These are phyloP conservation scores for Casuarina equisetifolia DNA, from an alignment of 306 rosid species.

Conservation along the genomic window DNA sequence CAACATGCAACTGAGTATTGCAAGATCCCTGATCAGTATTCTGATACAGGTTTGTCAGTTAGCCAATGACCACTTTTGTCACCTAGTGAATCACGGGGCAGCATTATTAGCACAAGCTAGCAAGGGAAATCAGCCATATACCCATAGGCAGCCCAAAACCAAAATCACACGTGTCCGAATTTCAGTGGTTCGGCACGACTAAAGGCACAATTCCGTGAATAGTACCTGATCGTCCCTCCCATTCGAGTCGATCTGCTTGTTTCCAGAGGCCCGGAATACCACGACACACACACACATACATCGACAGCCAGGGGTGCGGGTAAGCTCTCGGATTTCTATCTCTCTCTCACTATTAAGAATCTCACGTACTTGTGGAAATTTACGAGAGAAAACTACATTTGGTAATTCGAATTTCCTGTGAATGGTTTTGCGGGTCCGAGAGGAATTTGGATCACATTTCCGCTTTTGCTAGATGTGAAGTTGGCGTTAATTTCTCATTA, in stretches of 20 bases:
- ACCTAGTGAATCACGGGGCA: neutral
- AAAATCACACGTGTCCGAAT: neutral
- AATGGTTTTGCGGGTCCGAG: neutral
- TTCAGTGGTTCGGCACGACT: neutral
- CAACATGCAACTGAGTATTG: no score
- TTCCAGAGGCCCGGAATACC: neutral
- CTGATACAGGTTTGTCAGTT: neutral
- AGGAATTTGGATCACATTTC: conserved; percentile 1
- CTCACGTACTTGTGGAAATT: neutral
- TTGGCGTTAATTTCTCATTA: neutral
- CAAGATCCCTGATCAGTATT: no score
- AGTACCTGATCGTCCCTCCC: neutral
- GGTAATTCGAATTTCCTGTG: neutral
- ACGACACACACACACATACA: neutral
- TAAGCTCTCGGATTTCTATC: neutral
- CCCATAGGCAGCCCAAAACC: neutral
- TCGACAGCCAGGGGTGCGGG: neutral
- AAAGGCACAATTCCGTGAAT: neutral
- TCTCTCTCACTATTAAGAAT: neutral
- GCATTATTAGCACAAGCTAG: no score
- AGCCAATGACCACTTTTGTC: neutral
- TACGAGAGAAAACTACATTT: neutral
- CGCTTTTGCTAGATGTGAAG: neutral
- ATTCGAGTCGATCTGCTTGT: neutral
- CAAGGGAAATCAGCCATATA: neutral